Conservation (phyloP, 2,329 filamentous ascomycete genomes). For the Rasamsonia emersonii region DNA sequence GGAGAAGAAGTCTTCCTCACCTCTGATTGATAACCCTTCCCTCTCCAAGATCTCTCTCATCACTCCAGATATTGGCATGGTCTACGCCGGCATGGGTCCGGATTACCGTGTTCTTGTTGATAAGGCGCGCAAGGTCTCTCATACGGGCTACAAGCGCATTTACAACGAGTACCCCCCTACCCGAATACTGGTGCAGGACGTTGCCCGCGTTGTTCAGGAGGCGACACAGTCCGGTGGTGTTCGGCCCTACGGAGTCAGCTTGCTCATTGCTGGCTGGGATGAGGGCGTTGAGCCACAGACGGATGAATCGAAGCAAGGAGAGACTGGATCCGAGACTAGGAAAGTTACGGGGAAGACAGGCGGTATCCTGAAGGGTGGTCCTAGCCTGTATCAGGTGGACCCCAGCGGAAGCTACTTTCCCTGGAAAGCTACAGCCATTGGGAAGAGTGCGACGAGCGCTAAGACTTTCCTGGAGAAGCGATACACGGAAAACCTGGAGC, state of each 20-base stretch:
- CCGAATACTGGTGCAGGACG: slow-evolving; percentile 96
- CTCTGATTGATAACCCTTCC: slow-evolving; percentile 88
- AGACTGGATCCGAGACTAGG: slow-evolving; percentile 53
- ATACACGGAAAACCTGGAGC: slow-evolving; percentile 92
- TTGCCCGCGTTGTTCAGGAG: slow-evolving; percentile 96
- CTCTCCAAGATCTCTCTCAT: slow-evolving; percentile 96
- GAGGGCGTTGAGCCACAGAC: slow-evolving; percentile 87
- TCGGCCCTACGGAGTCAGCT: slow-evolving; percentile 87
- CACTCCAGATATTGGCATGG: slow-evolving; percentile 99
- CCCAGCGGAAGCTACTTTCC: slow-evolving; percentile 98
- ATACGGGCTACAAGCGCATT: slow-evolving; percentile 98
- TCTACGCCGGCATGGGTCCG: slow-evolving; percentile 98
- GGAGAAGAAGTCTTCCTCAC: slow-evolving; percentile 98
- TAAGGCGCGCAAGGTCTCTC: slow-evolving; percentile 94
- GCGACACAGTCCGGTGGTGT: slow-evolving; percentile 97
- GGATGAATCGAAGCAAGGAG: slow-evolving; percentile 50
- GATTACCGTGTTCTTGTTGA: slow-evolving; percentile 97
- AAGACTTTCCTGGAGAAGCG: slow-evolving; percentile 99
- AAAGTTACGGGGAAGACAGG: slow-evolving; percentile 80
- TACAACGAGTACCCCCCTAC: slow-evolving; percentile 99
- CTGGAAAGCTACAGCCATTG: slow-evolving; percentile 98
- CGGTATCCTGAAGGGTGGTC: slow-evolving; percentile 88
- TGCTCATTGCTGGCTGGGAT: slow-evolving; percentile 95
- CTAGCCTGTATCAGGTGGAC: slow-evolving; percentile 97
- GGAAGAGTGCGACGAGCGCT: slow-evolving; percentile 94